phyloP scores from a whole-genome alignment of 176 grass and related monocot species.

The Carex littledalei region DNA sequence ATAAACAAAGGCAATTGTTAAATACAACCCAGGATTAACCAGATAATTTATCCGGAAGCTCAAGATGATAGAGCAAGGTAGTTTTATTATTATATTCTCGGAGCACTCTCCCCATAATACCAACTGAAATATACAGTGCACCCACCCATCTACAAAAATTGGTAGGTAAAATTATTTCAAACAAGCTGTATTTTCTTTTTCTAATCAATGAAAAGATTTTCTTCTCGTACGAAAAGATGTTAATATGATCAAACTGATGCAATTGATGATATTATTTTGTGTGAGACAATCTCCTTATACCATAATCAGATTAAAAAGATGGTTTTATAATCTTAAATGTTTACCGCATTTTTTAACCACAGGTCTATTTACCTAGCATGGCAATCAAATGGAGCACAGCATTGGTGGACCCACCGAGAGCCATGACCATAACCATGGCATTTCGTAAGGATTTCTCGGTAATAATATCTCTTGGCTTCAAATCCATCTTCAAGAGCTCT shows the following conservation, averaged over 20 bases:
- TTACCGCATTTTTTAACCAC: background rate
- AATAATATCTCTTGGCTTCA: slow-evolving; percentile 93
- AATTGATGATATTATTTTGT: background rate
- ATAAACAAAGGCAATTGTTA: slow-evolving; percentile 31
- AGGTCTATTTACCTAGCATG: slow-evolving; percentile 57
- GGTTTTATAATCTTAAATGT: background rate
- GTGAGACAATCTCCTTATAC: background rate
- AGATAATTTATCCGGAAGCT: background rate
- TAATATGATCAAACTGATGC: background rate
- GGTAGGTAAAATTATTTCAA: background rate
- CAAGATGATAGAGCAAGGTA: background rate
- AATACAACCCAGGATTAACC: slow-evolving; percentile 39
- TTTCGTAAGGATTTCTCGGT: slow-evolving; percentile 85
- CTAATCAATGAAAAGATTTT: background rate
- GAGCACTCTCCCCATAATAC: background rate
- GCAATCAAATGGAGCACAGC: slow-evolving; percentile 98
- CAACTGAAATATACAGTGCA: background rate
- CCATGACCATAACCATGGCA: slow-evolving; percentile 98
- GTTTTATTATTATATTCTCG: background rate
- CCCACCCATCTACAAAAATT: background rate
- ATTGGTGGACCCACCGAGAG: slow-evolving; percentile 93
- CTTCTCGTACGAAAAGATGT: background rate
- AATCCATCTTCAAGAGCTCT: slow-evolving; percentile 88
- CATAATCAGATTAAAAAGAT: background rate
- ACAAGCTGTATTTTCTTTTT: background rate